phyloP scores from a whole-genome alignment of 495 filamentous ascomycete species.

The Diplogelasinospora grovesii region DNA sequence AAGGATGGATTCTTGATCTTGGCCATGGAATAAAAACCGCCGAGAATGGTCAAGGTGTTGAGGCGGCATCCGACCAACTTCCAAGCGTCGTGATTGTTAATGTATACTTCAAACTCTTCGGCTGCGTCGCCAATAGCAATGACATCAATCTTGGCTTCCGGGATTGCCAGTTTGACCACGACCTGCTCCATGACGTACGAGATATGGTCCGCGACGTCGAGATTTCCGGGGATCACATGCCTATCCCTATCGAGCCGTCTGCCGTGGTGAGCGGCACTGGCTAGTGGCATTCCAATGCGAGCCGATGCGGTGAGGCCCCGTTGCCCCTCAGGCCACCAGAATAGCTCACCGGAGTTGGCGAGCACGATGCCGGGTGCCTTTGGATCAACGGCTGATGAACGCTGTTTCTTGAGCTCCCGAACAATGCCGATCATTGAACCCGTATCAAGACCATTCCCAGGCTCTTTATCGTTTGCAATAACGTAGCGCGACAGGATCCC shows the following conservation, averaged over 20 bases:
- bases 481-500: slow-evolving; percentile 67
- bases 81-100: slow-evolving; percentile 48
- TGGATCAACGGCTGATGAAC: slow-evolving; percentile 20
- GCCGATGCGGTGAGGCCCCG: slow-evolving; percentile 47
- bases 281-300: slow-evolving; percentile 49
- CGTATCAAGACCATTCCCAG: slow-evolving; percentile 53
- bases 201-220: slow-evolving; percentile 48
- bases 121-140: slow-evolving; percentile 57
- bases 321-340: slow-evolving; percentile 56
- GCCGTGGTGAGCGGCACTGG: slow-evolving; percentile 46
- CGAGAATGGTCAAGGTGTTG: slow-evolving; percentile 34
- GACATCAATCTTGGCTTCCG: slow-evolving; percentile 52
- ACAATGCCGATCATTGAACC: slow-evolving; percentile 62
- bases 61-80: slow-evolving; percentile 30
- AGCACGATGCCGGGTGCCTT: slow-evolving; percentile 51
- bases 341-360: slow-evolving; percentile 63
- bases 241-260: slow-evolving; percentile 29
- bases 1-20: slow-evolving; percentile 34
- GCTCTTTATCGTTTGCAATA: slow-evolving; percentile 44
- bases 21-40: slow-evolving; percentile 26
- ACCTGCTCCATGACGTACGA: slow-evolving; percentile 57
- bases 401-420: slow-evolving; percentile 38
- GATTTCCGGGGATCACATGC: slow-evolving; percentile 54
- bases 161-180: slow-evolving; percentile 36
- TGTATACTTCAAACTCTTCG: slow-evolving; percentile 44